Percentiles rank a stretch among this genome's conserved stretches.
Evolutionary conservation across 192 early-diverging fungal genomes (phyloP).

Genomic region (Dispira simplex): DNA sequence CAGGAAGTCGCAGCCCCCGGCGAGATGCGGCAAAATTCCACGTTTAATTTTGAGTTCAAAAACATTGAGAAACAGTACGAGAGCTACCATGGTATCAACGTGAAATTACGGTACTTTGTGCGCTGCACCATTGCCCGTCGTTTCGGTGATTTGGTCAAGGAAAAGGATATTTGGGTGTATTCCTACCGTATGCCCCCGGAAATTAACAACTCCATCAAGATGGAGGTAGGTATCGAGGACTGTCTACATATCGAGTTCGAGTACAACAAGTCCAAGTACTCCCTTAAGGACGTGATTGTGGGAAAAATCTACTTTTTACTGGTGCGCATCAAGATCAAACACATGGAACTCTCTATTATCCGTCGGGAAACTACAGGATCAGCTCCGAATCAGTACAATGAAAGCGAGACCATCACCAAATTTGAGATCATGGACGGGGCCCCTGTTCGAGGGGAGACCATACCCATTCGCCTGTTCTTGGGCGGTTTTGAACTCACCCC

Average conservation of each 20-base stretch:
- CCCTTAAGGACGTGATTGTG: constrained; percentile 97
- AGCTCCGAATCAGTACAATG: constrained; percentile 95
- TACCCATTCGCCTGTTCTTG: constrained; percentile 95
- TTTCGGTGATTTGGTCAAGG: constrained; percentile 74
- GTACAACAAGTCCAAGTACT: constrained; percentile 98
- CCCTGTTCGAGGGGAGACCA: constrained; percentile 90
- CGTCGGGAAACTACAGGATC: constrained; percentile 93
- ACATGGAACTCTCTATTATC: constrained; percentile 99
- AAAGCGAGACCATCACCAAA: constrained; percentile 96
- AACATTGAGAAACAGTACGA: constrained; percentile 99
- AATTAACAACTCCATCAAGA: constrained; percentile 90
- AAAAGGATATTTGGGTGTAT: constrained; percentile 98
- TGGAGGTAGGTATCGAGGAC: constrained; percentile 99
- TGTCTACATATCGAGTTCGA: constrained; percentile 99
- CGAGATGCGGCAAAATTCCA: constrained; percentile 62
- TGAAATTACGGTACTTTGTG: constrained; percentile 85
- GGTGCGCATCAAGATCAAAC: constrained; percentile 98
- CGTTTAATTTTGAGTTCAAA: constrained; percentile 95
- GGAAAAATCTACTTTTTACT: constrained; percentile 99
- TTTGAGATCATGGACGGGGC: constrained; percentile 99
- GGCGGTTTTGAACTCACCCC: constrained; percentile 96
- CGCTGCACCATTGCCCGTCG: constrained; percentile 80
- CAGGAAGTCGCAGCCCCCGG: constrained; percentile 94
- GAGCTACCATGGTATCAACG: constrained; percentile 95
- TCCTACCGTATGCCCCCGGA: constrained; percentile 87